phyloP scores from a whole-genome alignment of 768 basidiomycete genomes.

The Mycena floridula region DNA sequence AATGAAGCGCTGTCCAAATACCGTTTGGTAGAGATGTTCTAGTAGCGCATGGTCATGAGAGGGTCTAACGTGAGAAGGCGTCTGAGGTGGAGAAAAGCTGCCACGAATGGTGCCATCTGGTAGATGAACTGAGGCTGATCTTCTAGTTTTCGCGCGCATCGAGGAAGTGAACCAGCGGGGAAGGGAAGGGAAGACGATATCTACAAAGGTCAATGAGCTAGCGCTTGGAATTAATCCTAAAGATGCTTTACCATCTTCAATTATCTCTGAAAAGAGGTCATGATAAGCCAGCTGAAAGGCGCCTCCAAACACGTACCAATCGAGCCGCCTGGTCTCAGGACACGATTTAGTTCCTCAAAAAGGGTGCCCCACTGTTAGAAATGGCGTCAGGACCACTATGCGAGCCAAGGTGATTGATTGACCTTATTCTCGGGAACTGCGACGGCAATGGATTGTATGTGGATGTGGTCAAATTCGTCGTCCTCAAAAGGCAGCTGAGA shows the following conservation, averaged over 20 bases:
- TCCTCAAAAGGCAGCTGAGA: slow-evolving; percentile 67
- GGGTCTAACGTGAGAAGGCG: slow-evolving; percentile 24
- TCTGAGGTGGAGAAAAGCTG: slow-evolving; percentile 25
- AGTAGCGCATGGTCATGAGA: slow-evolving; percentile 66
- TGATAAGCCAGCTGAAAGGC: too few species aligned
- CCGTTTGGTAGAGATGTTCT: slow-evolving; percentile 58
- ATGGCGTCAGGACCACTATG: slow-evolving; percentile 1
- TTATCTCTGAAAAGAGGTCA: too few species aligned
- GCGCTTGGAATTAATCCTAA: neutral
- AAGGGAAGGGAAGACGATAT: slow-evolving; percentile 69
- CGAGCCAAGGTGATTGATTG: slow-evolving; percentile 3
- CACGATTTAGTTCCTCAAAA: slow-evolving; percentile 72
- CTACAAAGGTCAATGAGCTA: slow-evolving; percentile 25
- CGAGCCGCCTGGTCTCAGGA: slow-evolving; percentile 63
- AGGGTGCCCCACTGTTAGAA: slow-evolving; percentile 53
- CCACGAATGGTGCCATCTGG: slow-evolving; percentile 39
- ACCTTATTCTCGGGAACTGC: slow-evolving; percentile 77
- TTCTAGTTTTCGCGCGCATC: slow-evolving; percentile 46
- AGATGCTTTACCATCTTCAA: slow-evolving; percentile 57
- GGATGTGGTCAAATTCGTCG: slow-evolving; percentile 80
- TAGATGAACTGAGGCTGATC: slow-evolving; percentile 43
- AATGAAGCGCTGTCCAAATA: slow-evolving; percentile 68
- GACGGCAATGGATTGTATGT: slow-evolving; percentile 56
- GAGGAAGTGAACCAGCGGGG: slow-evolving; percentile 76
- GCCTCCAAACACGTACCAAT: too few species aligned